These are phyloP conservation scores for Spiraea crenata DNA, from an alignment of 331 rosid species.

Conservation along the genomic window DNA sequence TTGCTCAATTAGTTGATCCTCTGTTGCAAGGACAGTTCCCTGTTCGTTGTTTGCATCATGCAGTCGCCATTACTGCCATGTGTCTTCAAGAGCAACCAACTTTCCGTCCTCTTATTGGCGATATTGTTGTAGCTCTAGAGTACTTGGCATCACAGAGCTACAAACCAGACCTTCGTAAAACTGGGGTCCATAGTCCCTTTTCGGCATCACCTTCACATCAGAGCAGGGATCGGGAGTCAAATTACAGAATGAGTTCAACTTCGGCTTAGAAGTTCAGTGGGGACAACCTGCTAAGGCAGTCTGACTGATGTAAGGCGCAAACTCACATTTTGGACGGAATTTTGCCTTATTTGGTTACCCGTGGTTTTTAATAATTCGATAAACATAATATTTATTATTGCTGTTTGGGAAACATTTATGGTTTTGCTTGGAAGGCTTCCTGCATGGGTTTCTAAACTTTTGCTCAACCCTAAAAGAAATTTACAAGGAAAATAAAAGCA, in stretches of 20 bases:
- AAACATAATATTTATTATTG: background rate
- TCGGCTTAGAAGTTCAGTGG: constrained; percentile 27
- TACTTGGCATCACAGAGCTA: constrained; percentile 62
- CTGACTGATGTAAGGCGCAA: constrained; percentile 40
- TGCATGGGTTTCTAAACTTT: background rate
- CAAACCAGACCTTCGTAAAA: constrained; percentile 33
- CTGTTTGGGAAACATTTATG: background rate
- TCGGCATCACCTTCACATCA: constrained; percentile 30
- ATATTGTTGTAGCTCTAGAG: constrained; percentile 86
- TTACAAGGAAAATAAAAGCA: background rate
- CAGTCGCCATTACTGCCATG: constrained; percentile 84
- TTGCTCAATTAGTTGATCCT: constrained; percentile 70
- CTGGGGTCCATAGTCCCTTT: constrained; percentile 32
- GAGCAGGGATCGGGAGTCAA: constrained; percentile 32
- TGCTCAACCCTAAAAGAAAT: background rate
- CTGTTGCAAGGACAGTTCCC: constrained; percentile 63
- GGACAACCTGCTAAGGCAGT: constrained; percentile 26
- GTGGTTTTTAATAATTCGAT: background rate
- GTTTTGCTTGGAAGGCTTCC: background rate
- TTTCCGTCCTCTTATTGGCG: constrained; percentile 73
- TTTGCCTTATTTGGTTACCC: background rate
- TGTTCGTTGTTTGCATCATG: constrained; percentile 77
- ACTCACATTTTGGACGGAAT: constrained; percentile 18
- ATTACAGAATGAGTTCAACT: constrained; percentile 34
- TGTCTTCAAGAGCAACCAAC: constrained; percentile 88